A percentile compares a stretch with the other conserved stretches of the same genome.
phyloP scores from a whole-genome alignment of 1,139 yeast genomes.

The Debaryomyces sp. region DNA sequence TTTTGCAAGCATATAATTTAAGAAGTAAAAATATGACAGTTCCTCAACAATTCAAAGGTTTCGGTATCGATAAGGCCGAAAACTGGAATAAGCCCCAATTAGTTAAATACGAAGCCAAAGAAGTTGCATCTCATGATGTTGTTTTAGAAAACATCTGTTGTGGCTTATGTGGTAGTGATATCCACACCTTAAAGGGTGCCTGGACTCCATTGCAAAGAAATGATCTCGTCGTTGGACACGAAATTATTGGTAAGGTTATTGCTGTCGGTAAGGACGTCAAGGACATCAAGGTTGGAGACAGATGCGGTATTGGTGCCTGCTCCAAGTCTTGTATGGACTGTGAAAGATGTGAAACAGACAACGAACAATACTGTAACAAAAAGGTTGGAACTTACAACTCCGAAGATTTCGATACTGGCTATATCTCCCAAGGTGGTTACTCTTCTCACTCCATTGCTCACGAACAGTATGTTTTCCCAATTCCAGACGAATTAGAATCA shows the following conservation, averaged over 20 bases:
- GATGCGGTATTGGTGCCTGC: slow-evolving; percentile 67
- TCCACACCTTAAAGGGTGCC: slow-evolving; percentile 50
- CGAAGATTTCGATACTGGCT: slow-evolving; percentile 35
- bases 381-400: slow-evolving; percentile 49
- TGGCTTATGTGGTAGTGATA: slow-evolving; percentile 66
- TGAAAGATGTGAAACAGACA: slow-evolving; percentile 43
- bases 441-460: slow-evolving; percentile 57
- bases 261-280: slow-evolving; percentile 52
- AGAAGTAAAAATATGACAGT: slow-evolving; percentile 15
- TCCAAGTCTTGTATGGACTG: slow-evolving; percentile 53
- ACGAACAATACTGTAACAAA: slow-evolving; percentile 55
- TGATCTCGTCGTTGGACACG: slow-evolving; percentile 49
- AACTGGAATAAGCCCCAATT: slow-evolving; percentile 49
- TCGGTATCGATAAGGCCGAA: slow-evolving; percentile 39
- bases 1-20: no score
- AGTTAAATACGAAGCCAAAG: slow-evolving; percentile 43
- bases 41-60: slow-evolving; percentile 46
- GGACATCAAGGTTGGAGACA: slow-evolving; percentile 53
- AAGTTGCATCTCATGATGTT: slow-evolving; percentile 41
- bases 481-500: slow-evolving; percentile 55
- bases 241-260: slow-evolving; percentile 57
- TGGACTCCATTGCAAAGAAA: slow-evolving; percentile 34
- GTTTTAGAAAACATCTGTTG: slow-evolving; percentile 51
- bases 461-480: slow-evolving; percentile 54
- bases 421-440: slow-evolving; percentile 62